Base-by-base conservation (phyloP, 1,284 basidiomycete genomes). In the Mycosarcoma mackinlayi region DNA sequence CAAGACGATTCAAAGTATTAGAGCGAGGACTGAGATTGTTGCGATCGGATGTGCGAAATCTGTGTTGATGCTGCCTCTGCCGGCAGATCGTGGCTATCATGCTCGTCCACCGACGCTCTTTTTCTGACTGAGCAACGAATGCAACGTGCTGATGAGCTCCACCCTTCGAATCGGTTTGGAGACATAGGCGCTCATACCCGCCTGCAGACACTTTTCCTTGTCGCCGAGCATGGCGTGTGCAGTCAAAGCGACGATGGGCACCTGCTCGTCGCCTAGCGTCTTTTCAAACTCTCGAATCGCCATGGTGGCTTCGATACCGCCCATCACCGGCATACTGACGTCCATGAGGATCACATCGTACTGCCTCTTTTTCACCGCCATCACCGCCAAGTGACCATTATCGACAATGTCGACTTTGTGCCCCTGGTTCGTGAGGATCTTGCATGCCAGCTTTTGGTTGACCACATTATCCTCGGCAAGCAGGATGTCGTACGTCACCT, bases 401-500 rank as follows among this genome's bases (percentile, higher is more conserved):
- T 98, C 94, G 16, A 95, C 96, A 59, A 98, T 94, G 85, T 97
- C 93, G 30, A 97, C 93, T 38, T 89, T 89, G 83, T 98, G 96
- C 0, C 95, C 95, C 52, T 94, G 94, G 81, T 94, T 95, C 85
- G 98, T 94, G 31, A 99, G 86, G 72, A 98, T 93, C 87, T 97
- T 97, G 75, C 96, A 91, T 0, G 96, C 96, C 6, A 98, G 85
- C 83, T 94, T 93, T 86, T 98, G 95, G 85, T 98, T 98, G 66
- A 98, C 95, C 72, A 95, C 85, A 79, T 98, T 98, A 84, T 98
- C 96, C 83, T 99, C 95, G 0, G 95, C 95, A 7, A 98, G 88
- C n/a, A 98, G 87, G 68, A 98, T 95, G 83, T 92, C 92, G 84
- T 93, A 94, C 6, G 90, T 88, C 18, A 92, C 88, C 75, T 97